A percentile compares a stretch with the other conserved stretches of the same genome.
phyloP scores from a whole-genome alignment of 768 basidiomycete genomes.

The Pleurotus ostreatus region DNA sequence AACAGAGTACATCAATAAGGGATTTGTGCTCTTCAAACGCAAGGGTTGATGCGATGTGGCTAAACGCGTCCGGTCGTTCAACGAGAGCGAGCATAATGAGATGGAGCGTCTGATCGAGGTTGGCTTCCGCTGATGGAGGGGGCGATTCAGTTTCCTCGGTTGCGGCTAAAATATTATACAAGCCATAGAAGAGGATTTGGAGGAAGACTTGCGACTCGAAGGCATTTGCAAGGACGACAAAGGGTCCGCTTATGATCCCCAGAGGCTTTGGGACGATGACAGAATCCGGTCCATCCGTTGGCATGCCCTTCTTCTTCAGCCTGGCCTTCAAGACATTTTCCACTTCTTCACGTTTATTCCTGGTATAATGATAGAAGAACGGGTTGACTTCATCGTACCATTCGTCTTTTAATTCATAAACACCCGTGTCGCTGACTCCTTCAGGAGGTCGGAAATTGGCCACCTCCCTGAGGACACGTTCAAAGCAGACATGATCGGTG shows the following conservation, averaged over 20 bases:
- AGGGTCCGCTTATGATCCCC: constrained; percentile 63
- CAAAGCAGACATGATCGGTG: constrained; percentile 80
- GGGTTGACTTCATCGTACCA: constrained; percentile 87
- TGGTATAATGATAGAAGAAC: constrained; percentile 92
- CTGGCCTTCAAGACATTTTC: constrained; percentile 69
- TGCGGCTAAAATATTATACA: constrained; percentile 68
- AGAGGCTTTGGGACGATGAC: constrained; percentile 76
- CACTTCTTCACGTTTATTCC: constrained; percentile 91
- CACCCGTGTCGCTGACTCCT: constrained; percentile 69
- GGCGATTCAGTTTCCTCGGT: constrained; percentile 56
- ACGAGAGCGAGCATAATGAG: constrained; percentile 81
- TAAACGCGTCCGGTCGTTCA: constrained; percentile 64
- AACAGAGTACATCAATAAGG: constrained; percentile 69
- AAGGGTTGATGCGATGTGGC: constrained; percentile 49
- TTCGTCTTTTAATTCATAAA: constrained; percentile 86
- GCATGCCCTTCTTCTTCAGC: constrained; percentile 57
- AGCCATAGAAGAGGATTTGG: constrained; percentile 80
- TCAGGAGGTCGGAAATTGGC: constrained; percentile 83
- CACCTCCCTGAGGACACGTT: constrained; percentile 71
- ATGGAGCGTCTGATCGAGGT: constrained; percentile 85
- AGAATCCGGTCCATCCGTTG: constrained; percentile 39
- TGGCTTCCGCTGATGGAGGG: constrained; percentile 80
- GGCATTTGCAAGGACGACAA: constrained; percentile 54
- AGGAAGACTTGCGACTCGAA: constrained; percentile 70
- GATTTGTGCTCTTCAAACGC: constrained; percentile 57